A percentile compares a stretch with the other conserved stretches of the same genome.
Conservation (phyloP, 2,329 filamentous ascomycete species). For the Trichoderma polysporum region DNA sequence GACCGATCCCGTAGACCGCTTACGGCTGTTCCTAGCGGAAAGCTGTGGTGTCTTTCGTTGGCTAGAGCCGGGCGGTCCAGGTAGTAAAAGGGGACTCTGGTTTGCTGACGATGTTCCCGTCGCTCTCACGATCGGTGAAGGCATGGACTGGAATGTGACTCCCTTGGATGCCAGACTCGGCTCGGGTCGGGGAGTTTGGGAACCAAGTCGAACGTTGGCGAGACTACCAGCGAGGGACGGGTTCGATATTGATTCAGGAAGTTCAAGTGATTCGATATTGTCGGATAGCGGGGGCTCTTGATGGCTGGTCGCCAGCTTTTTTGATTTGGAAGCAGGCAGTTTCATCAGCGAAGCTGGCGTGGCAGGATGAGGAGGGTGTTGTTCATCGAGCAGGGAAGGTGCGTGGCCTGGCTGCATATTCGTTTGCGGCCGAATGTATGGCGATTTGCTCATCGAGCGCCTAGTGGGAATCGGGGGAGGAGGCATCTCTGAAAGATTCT, state of each 20-base stretch:
- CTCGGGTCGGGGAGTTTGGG: slow-evolving; percentile 40
- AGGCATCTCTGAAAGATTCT: slow-evolving; percentile 64
- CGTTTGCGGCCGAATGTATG: slow-evolving; percentile 61
- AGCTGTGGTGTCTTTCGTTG: slow-evolving; percentile 55
- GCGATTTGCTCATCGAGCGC: slow-evolving; percentile 64
- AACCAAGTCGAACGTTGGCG: slow-evolving; percentile 40
- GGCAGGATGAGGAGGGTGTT: slow-evolving; percentile 60
- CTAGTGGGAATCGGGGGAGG: slow-evolving; percentile 66
- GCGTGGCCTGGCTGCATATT: slow-evolving; percentile 23
- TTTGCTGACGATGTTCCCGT: slow-evolving; percentile 52
- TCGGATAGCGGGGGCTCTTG: slow-evolving; percentile 48
- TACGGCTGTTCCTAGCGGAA: slow-evolving; percentile 61
- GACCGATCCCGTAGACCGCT: slow-evolving; percentile 70
- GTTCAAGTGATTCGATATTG: slow-evolving; percentile 58
- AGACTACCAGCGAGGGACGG: slow-evolving; percentile 32
- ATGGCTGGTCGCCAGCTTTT: slow-evolving; percentile 44
- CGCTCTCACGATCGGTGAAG: slow-evolving; percentile 49
- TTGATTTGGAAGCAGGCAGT: slow-evolving; percentile 57
- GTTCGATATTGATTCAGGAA: slow-evolving; percentile 66
- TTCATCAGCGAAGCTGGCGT: slow-evolving; percentile 89
- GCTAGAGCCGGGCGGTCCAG: slow-evolving; percentile 49
- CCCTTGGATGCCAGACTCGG: slow-evolving; percentile 46
- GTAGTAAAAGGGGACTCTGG: slow-evolving; percentile 63
- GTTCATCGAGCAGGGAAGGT: slow-evolving; percentile 10
- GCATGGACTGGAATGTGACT: slow-evolving; percentile 48